Evolutionary conservation across 2,329 filamentous ascomycete genomes (phyloP).

Genomic region (Calonectria henricotiae): DNA sequence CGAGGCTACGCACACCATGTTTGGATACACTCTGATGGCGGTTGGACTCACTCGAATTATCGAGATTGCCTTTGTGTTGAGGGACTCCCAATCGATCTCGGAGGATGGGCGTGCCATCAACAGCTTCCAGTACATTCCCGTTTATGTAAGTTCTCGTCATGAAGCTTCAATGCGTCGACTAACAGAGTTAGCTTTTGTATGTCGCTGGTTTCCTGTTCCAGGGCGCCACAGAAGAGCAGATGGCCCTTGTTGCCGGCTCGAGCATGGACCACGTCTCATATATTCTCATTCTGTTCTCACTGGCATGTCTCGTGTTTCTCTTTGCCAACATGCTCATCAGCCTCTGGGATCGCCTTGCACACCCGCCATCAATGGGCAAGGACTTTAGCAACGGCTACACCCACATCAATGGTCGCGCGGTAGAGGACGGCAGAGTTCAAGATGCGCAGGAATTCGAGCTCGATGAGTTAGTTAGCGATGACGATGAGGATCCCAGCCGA

Average conservation of each 20-base stretch:
- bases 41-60: slow-evolving; percentile 88
- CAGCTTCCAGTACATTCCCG: slow-evolving; percentile 71
- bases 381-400: slow-evolving; percentile 58
- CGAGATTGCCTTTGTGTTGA: slow-evolving; percentile 90
- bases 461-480: slow-evolving; percentile 90
- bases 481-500: slow-evolving; percentile 77
- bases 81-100: slow-evolving; percentile 77
- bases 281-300: slow-evolving; percentile 90
- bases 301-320: slow-evolving; percentile 92
- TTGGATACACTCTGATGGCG: slow-evolving; percentile 96
- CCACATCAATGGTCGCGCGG: slow-evolving; percentile 55
- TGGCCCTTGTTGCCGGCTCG: slow-evolving; percentile 81
- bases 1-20: slow-evolving; percentile 89
- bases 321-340: slow-evolving; percentile 90
- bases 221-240: slow-evolving; percentile 97
- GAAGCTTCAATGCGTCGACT: slow-evolving; percentile 21
- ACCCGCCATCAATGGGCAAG: slow-evolving; percentile 58
- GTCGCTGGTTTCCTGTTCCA: slow-evolving; percentile 97
- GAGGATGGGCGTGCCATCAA: slow-evolving; percentile 80
- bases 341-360: slow-evolving; percentile 80
- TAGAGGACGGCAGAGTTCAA: slow-evolving; percentile 73
- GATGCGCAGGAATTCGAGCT: slow-evolving; percentile 96
- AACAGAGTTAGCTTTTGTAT: slow-evolving; percentile 79
- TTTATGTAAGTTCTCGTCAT: slow-evolving; percentile 67
- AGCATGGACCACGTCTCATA: slow-evolving; percentile 92